These are phyloP conservation scores for Podosphaera xanthii DNA, from an alignment of 2,329 filamentous ascomycete species.

Conservation along the genomic window DNA sequence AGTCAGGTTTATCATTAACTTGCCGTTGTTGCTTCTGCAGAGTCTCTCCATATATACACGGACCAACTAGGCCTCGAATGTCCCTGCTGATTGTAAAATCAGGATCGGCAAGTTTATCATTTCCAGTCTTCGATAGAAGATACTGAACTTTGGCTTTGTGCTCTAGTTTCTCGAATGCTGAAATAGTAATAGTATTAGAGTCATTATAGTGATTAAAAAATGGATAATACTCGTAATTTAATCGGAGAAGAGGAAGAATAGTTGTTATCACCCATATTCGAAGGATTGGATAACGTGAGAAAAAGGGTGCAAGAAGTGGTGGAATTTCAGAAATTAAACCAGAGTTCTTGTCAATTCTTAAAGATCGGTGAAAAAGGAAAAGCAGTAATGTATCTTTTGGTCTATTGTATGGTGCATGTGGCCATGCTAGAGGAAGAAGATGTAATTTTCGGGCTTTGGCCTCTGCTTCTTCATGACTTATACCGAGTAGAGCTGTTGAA, in stretches of 20 bases:
- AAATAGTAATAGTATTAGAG: conserved; percentile 26
- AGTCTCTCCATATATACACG: conserved; percentile 46
- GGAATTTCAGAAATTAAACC: conserved; percentile 49
- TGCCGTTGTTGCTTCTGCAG: conserved; percentile 20
- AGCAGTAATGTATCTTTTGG: conserved; percentile 31
- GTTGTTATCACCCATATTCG: conserved; percentile 46
- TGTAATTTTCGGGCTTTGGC: conserved; percentile 40
- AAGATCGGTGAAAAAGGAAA: conserved; percentile 45
- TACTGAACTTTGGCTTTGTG: conserved; percentile 35
- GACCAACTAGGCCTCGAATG: conserved; percentile 42
- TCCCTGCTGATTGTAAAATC: conserved; percentile 32
- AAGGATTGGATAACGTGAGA: conserved; percentile 35
- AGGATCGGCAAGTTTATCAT: conserved; percentile 2
- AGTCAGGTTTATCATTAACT: conserved; percentile 3
- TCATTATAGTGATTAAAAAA: conserved; percentile 3
- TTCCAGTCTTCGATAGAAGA: conserved; percentile 33
- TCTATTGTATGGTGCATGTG: conserved; percentile 24
- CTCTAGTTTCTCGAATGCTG: conserved; percentile 37
- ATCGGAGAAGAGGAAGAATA: conserved; percentile 43
- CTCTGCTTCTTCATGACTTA: conserved; percentile 40
- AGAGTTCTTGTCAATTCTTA: conserved; percentile 46
- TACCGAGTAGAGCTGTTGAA: conserved; percentile 27
- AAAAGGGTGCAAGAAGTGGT: conserved; percentile 43
- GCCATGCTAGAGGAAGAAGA: conserved; percentile 32
- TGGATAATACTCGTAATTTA: conserved; percentile 48